Evolutionary conservation across 495 filamentous ascomycete genomes (phyloP).

Genomic region (Penicillium atrosanguineum): DNA sequence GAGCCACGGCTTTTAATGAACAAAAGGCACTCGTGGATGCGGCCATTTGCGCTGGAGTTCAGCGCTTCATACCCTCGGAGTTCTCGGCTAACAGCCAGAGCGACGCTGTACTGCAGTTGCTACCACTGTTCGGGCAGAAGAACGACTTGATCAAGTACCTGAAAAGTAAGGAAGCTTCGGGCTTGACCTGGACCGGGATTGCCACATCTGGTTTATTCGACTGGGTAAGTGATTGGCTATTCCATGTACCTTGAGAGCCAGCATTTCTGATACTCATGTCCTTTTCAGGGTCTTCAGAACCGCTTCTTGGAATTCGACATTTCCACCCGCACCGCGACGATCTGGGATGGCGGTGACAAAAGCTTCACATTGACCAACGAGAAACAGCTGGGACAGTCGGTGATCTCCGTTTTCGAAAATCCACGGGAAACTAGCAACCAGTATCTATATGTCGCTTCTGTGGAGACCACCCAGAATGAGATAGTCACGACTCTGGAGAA

Average conservation of each 20-base stretch:
- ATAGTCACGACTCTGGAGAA: slow-evolving; percentile 45
- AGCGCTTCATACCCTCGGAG: slow-evolving; percentile 44
- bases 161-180: slow-evolving; percentile 34
- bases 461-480: slow-evolving; percentile 45
- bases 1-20: slow-evolving; percentile 1
- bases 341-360: slow-evolving; percentile 44
- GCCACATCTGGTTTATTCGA: slow-evolving; percentile 52
- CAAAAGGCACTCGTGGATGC: slow-evolving; percentile 4
- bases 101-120: slow-evolving; percentile 30
- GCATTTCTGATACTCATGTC: not conserved
- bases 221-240: slow-evolving; percentile 30
- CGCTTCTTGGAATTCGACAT: slow-evolving; percentile 48
- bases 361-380: slow-evolving; percentile 41
- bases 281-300: slow-evolving; percentile 29
- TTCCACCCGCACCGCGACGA: slow-evolving; percentile 36
- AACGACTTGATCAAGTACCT: slow-evolving; percentile 45
- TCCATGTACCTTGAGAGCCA: not conserved
- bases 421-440: slow-evolving; percentile 43
- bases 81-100: slow-evolving; percentile 33
- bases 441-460: slow-evolving; percentile 46
- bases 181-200: slow-evolving; percentile 49
- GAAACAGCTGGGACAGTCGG: slow-evolving; percentile 34
- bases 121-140: slow-evolving; percentile 47
- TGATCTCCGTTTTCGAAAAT: slow-evolving; percentile 38
- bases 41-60: slow-evolving; percentile 1